Percentiles rank a stretch among this genome's conserved stretches.
Conservation (phyloP, 2,329 filamentous ascomycete species). For the Neofusicoccum kwambonambiense region DNA sequence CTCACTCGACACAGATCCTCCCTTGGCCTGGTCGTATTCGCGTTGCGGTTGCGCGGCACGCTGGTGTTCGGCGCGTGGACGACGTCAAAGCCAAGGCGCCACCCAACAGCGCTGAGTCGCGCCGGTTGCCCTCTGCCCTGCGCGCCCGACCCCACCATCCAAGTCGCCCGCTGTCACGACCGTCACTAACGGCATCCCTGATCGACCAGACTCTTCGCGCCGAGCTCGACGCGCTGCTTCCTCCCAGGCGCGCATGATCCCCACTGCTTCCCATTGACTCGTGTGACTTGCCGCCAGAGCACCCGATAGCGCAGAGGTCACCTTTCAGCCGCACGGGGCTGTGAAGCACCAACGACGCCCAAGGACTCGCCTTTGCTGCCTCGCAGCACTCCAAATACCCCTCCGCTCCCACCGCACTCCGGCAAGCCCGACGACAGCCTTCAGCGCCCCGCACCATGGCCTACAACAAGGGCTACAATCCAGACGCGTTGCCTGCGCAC, state of each 20-base stretch:
- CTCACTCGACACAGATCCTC: background rate
- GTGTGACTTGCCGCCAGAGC: background rate
- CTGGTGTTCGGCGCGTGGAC: background rate
- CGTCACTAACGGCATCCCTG: slow-evolving; percentile 8
- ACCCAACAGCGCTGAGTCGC: slow-evolving; percentile 9
- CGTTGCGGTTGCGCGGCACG: background rate
- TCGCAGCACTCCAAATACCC: background rate
- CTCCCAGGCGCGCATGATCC: background rate
- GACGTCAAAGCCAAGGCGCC: slow-evolving; percentile 15
- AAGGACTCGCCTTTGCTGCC: background rate
- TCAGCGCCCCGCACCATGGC: slow-evolving; percentile 61
- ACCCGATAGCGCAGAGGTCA: slow-evolving; percentile 11
- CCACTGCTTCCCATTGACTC: background rate
- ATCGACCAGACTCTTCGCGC: slow-evolving; percentile 9
- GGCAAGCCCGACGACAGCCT: background rate
- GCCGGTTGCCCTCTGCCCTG: slow-evolving; percentile 1
- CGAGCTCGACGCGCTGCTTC: background rate
- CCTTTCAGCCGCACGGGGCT: slow-evolving; percentile 17
- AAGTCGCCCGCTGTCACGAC: background rate
- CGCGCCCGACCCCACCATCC: slow-evolving; percentile 17
- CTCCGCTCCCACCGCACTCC: background rate
- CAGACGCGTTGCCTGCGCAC: slow-evolving; percentile 90
- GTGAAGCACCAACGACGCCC: slow-evolving; percentile 2
- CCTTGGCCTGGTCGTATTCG: slow-evolving; percentile 7
- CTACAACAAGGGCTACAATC: slow-evolving; percentile 90